A percentile compares a stretch with the other conserved stretches of the same genome.
Conservation (phyloP, 768 basidiomycete species). For the Mycena amicta region DNA sequence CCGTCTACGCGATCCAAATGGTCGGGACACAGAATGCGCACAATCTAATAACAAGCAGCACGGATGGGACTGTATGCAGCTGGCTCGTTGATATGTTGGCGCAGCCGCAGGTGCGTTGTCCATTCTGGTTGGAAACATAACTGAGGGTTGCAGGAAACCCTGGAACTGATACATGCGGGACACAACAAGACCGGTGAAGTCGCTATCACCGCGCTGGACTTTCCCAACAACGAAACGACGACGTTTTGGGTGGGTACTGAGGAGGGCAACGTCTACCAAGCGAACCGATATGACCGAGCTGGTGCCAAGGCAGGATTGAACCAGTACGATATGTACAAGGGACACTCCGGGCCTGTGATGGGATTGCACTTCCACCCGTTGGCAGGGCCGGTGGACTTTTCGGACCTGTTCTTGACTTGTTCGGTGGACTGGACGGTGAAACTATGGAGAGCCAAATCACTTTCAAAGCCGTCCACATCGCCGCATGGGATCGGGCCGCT, state of each 20-base stretch:
- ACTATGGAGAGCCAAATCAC: conserved; percentile 85
- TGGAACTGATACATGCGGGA: conserved; percentile 84
- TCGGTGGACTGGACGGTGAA: conserved; percentile 99
- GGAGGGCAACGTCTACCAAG: conserved; percentile 96
- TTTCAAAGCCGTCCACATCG: conserved; percentile 71
- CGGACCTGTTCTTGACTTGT: conserved; percentile 89
- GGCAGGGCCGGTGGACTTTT: conserved; percentile 90
- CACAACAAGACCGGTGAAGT: conserved; percentile 98
- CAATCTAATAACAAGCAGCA: conserved; percentile 94
- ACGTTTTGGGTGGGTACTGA: conserved; percentile 99
- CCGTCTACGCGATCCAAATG: conserved; percentile 98
- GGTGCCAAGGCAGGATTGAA: conserved; percentile 96
- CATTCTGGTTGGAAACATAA: not conserved
- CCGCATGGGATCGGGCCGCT: conserved; percentile 68
- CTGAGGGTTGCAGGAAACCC: conserved; percentile 70
- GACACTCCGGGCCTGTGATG: conserved; percentile 92
- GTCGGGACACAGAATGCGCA: conserved; percentile 99
- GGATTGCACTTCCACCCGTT: conserved; percentile 94
- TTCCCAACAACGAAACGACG: conserved; percentile 94
- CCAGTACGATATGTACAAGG: conserved; percentile 89
- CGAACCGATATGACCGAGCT: conserved; percentile 95
- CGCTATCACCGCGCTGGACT: conserved; percentile 89
- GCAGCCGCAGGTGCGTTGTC: conserved; percentile 78
- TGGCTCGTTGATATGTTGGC: conserved; percentile 99
- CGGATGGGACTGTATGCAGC: conserved; percentile 95